A percentile compares a stretch with the other conserved stretches of the same genome.
These are phyloP conservation scores for Ettlia oleoabundans DNA, from an alignment of 139 green algal genomes.

Conservation along the genomic window DNA sequence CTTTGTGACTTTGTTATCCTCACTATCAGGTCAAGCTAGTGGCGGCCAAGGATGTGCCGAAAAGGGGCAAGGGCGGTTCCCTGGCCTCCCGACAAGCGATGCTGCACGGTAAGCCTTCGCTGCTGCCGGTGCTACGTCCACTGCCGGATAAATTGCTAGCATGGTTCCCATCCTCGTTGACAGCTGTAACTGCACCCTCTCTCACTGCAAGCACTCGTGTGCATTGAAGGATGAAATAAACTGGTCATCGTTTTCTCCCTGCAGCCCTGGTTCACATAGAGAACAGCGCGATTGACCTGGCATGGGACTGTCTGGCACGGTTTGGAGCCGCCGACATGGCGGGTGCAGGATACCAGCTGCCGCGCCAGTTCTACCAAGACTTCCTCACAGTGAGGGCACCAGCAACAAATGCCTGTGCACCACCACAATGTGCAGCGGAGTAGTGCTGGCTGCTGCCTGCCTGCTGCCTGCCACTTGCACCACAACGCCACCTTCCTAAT, in stretches of 20 bases:
- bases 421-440: too few species aligned
- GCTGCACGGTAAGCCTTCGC: too few species aligned
- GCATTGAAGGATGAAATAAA: too few species aligned
- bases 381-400: slow-evolving; percentile 71
- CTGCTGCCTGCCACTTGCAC: neutral
- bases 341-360: slow-evolving; percentile 48
- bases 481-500: too few species aligned
- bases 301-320: slow-evolving; percentile 86
- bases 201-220: too few species aligned
- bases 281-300: slow-evolving; percentile 85
- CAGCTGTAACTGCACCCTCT: too few species aligned
- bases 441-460: neutral
- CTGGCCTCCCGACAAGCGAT: slow-evolving; percentile 61
- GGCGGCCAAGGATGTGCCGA: slow-evolving; percentile 45
- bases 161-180: too few species aligned
- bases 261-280: slow-evolving; percentile 81
- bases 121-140: too few species aligned
- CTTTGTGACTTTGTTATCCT: neutral
- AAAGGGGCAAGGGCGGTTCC: slow-evolving; percentile 72
- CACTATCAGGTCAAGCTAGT: slow-evolving; percentile 65
- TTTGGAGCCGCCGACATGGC: slow-evolving; percentile 58
- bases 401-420: too few species aligned
- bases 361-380: slow-evolving; percentile 80
- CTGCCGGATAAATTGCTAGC: too few species aligned
- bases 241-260: too few species aligned